Base-by-base conservation (phyloP, 495 filamentous ascomycete species). In the Bacidia gigantensis region DNA sequence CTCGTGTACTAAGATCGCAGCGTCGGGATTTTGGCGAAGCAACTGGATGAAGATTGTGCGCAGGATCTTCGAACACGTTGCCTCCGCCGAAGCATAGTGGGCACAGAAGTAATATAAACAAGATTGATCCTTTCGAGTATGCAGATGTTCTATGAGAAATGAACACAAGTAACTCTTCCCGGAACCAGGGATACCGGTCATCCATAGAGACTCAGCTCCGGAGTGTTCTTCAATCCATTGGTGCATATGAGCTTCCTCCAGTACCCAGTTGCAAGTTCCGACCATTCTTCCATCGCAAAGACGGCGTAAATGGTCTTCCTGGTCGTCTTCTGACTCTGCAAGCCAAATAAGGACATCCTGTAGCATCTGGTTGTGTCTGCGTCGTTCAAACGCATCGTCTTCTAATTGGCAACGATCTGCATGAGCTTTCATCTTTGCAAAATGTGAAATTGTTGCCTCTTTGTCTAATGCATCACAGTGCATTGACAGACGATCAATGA, bases 401-500 rank as follows among this genome's bases (percentile, higher is more conserved):
- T 56, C 54, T 35, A 25, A 9, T 18, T 45, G 49, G 14, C 18
- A 5, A 14, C 46, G 24, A 10, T 52, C 26, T 25, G 39, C 29
- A 25, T 29, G 18, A 1, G 24, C 29, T 46, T 46, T 52, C 20
- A 64, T 58, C 39, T 66, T 60, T 1, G 50, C 17, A 49, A 65
- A 59, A 44, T 67, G 50, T 24, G 59, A 54, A 5, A 62, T 42
- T 3, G 29, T 43, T n/a, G 61, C 65, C 51, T 64, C 61, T 40
- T 59, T 61, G 46, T 72, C 69, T 12, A 74, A 40, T 7, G 68
- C 60, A 10, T 64, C 53, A 21, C 58, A 59, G 39, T 72, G 68
- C 3, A 40, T 17, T 18, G 61, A 55, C 7, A 74, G 48, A 42
- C 63, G 63, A 3, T 63, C 58, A 11, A 74, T 25, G 14, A 71